Base-by-base conservation (phyloP, 768 basidiomycete genomes). In the Roridomyces roridus region DNA sequence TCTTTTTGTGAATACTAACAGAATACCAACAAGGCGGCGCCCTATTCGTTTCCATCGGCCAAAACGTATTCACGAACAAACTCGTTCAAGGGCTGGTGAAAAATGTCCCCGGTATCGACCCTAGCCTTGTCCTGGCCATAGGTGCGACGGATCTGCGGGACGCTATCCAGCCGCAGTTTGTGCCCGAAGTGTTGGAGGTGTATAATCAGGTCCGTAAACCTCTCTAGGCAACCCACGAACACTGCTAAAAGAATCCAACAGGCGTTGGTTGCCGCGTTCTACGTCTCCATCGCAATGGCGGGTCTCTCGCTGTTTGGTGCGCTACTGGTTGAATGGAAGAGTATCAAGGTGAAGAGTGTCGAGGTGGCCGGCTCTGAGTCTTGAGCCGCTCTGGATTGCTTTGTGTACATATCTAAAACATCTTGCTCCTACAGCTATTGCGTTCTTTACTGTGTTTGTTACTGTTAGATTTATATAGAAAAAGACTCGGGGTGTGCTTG, bases 11-110 rank as follows among this genome's bases (percentile, higher is more conserved):
- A 10, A 11, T 15, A 34, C 15, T 10, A 11, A 11, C 10, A 11
- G 31, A 11, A 15, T 15, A n/a, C n/a, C n/a, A n/a, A n/a, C n/a
- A n/a, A 17, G 49, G 59, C 29, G 63, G 66, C n/a, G 59, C 66
- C 3, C 47, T 67, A 15, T 64, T 64, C 53, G 47, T 65, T 40
- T 63, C 66, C 17, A 51, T 65, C 53, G 60, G 51, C 3, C 45
- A 62, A 41, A 67, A 59, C 29, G 50, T 65, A 8, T 65, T 67
- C 54, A 35, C 59, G 5, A 46, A 23, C 35, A 37, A 41, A 1
- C 48, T 60, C 21, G 47, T 46, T 15, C 3, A 21, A 2, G 53
- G 53, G 7, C 52, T 60, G 17, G 44, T 26, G 5, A 31, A 46
- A 4, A 17, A 42, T n/a, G 37, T 60, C 2, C 59, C 59, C 21